phyloP scores from a whole-genome alignment of 495 filamentous ascomycete genomes.

The Stereocaulon alpinum region DNA sequence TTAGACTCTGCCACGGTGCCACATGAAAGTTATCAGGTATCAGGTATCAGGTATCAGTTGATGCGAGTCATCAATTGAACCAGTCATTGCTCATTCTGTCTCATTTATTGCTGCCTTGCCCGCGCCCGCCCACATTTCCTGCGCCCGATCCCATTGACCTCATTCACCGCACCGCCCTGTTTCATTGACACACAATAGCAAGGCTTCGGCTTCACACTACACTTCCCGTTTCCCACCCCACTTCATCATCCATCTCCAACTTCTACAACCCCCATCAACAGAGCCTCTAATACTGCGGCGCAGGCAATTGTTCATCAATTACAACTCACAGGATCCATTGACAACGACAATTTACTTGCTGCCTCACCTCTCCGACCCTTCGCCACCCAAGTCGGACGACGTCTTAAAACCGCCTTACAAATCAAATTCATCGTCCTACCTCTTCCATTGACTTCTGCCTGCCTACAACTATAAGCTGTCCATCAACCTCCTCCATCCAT shows the following conservation, averaged over 20 bases:
- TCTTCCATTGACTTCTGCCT: slow-evolving; percentile 35
- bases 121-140: not conserved
- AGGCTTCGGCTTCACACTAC: not conserved
- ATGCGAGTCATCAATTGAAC: slow-evolving; percentile 15
- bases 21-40: slow-evolving; percentile 9
- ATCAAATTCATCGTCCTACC: slow-evolving; percentile 11
- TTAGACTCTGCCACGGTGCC: not conserved
- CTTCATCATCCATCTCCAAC: not conserved
- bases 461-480: not conserved
- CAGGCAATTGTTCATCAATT: not conserved
- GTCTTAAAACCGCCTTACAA: slow-evolving; percentile 24
- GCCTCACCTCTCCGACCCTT: slow-evolving; percentile 10
- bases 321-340: not conserved
- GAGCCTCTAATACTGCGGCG: not conserved
- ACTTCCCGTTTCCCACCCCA: not conserved
- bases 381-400: slow-evolving; percentile 13
- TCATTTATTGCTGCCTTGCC: slow-evolving; percentile 10
- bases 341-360: not conserved
- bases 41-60: slow-evolving; percentile 9
- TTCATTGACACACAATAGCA: slow-evolving; percentile 3
- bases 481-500: slow-evolving; percentile 3
- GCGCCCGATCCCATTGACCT: slow-evolving; percentile 5
- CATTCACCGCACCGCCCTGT: slow-evolving; percentile 7
- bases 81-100: slow-evolving; percentile 18
- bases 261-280: not conserved